Conservation (phyloP, 257 asterid species). For the Misopates orontium region DNA sequence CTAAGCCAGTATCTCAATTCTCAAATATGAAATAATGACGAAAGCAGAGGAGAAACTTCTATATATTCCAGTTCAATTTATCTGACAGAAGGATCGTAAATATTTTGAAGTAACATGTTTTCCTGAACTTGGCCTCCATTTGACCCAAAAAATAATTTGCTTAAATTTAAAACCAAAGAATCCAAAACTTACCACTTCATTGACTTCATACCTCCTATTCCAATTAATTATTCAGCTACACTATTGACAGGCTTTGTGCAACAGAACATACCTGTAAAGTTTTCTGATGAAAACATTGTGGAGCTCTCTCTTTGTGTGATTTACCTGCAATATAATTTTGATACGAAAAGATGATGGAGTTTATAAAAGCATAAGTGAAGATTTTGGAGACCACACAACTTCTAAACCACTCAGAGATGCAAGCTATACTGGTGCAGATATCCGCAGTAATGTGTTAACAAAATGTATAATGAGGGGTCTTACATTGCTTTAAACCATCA, state of each 20-base stretch:
- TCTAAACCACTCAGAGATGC: too few relatives aligned
- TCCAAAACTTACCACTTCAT: slow-evolving; percentile 8
- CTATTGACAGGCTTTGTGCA: background rate
- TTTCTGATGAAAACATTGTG: slow-evolving; percentile 70
- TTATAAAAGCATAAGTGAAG: background rate
- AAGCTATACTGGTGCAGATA: too few relatives aligned
- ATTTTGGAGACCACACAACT: background rate
- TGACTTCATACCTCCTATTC: slow-evolving; percentile 4
- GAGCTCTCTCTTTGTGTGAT: slow-evolving; percentile 88
- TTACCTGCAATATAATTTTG: slow-evolving; percentile 53
- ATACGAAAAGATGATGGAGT: background rate
- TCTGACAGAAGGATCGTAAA: background rate
- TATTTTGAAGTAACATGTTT: too few relatives aligned
- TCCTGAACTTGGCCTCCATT: too few relatives aligned
- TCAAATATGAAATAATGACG: background rate
- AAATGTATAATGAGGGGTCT: background rate
- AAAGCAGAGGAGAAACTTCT: background rate
- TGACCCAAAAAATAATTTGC: background rate
- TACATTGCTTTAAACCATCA: background rate
- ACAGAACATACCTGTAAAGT: slow-evolving; percentile 67
- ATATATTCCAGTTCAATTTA: too few relatives aligned
- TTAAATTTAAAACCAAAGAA: background rate
- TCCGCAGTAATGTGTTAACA: too few relatives aligned
- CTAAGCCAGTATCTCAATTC: background rate
- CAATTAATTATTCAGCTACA: background rate